phyloP scores from a whole-genome alignment of 2,329 filamentous ascomycete species.

The Aspergillus sp. region DNA sequence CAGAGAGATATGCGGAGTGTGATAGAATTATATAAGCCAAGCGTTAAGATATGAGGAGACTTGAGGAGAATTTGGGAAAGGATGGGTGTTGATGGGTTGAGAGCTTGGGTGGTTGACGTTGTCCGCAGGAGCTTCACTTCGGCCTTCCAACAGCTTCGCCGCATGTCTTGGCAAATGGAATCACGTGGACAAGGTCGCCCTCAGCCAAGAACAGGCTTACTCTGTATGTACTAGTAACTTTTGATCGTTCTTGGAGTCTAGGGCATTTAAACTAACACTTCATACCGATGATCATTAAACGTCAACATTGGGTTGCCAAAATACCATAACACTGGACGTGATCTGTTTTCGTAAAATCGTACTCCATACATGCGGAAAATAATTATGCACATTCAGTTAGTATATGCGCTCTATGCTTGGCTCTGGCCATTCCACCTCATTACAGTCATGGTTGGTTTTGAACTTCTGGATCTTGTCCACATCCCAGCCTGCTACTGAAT shows the following conservation, averaged over 20 bases:
- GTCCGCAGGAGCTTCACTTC: constrained; percentile 7
- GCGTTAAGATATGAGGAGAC: neutral
- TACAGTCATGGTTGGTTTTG: constrained; percentile 20
- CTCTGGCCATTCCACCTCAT: constrained; percentile 12
- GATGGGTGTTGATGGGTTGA: neutral
- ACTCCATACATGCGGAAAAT: neutral
- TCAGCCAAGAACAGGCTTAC: no score
- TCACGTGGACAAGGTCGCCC: constrained; percentile 3
- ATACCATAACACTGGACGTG: neutral
- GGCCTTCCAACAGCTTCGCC: constrained; percentile 11
- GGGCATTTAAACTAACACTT: no score
- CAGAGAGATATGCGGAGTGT: neutral
- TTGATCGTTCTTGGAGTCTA: no score
- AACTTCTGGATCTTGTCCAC: constrained; percentile 26
- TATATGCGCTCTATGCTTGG: constrained; percentile 14
- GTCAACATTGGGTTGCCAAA: neutral
- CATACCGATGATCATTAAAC: no score
- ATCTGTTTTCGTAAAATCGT: neutral
- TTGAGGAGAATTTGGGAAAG: neutral
- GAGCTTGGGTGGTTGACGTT: constrained; percentile 9
- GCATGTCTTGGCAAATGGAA: constrained; percentile 1
- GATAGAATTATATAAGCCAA: neutral
- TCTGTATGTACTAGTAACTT: no score
- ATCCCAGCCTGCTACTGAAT: constrained; percentile 29
- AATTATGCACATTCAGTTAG: neutral